phyloP scores from a whole-genome alignment of 768 basidiomycete species.

The Lactarius sanguifluus region DNA sequence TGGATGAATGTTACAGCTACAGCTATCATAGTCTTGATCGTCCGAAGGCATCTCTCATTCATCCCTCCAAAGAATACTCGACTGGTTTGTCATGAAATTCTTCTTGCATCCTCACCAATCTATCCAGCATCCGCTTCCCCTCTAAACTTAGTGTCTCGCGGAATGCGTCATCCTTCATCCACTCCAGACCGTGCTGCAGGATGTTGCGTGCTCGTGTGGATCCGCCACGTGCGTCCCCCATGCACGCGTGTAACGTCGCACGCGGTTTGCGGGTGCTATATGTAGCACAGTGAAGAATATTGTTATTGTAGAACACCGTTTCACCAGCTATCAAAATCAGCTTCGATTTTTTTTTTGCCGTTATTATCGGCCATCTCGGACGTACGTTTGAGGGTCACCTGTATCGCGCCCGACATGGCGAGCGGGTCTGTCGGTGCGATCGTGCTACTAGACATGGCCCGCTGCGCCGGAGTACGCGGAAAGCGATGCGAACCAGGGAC shows the following conservation, averaged over 20 bases:
- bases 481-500: slow-evolving; percentile 66
- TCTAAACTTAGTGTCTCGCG: slow-evolving; percentile 44
- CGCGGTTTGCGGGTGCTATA: slow-evolving; percentile 53
- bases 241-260: slow-evolving; percentile 68
- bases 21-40: background rate
- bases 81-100: slow-evolving; percentile 40
- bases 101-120: slow-evolving; percentile 56
- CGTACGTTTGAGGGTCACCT: slow-evolving; percentile 54
- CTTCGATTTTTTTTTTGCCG: background rate
- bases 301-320: slow-evolving; percentile 78
- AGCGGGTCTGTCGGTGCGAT: slow-evolving; percentile 57
- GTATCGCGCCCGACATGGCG: slow-evolving; percentile 68
- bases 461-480: slow-evolving; percentile 58
- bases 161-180: slow-evolving; percentile 63
- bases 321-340: slow-evolving; percentile 53
- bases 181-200: slow-evolving; percentile 68
- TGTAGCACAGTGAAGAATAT: slow-evolving; percentile 72
- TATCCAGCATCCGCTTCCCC: slow-evolving; percentile 56
- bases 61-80: slow-evolving; percentile 51
- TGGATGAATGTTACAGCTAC: slow-evolving; percentile 10
- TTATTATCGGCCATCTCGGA: slow-evolving; percentile 8
- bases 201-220: slow-evolving; percentile 65
- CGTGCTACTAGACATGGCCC: slow-evolving; percentile 50
- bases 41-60: background rate
- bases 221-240: slow-evolving; percentile 64